Evolutionary conservation across 2,329 filamentous ascomycete species (phyloP).

Genomic region (Cladorrhinum sp.): DNA sequence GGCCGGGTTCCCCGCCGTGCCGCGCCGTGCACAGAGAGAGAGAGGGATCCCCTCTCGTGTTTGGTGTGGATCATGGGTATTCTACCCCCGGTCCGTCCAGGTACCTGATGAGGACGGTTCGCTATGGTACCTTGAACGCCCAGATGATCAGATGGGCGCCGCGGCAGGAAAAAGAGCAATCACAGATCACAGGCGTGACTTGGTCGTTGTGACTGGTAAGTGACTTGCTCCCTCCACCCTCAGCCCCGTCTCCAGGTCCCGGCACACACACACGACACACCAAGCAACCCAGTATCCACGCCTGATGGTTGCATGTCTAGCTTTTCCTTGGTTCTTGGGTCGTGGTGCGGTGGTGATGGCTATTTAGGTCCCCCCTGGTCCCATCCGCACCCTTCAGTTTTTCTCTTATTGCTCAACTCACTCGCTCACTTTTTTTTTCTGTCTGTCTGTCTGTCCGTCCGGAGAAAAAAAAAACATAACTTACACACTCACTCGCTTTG

Average conservation of each 20-base stretch:
- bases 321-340: constrained; percentile 1
- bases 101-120: background rate
- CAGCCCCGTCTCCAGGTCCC: background rate
- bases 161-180: background rate
- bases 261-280: no score
- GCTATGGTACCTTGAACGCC: background rate
- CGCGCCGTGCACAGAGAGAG: constrained; percentile 7
- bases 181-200: no score
- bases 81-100: background rate
- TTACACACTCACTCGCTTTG: constrained; percentile 6
- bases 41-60: constrained; percentile 13
- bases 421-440: background rate
- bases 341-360: background rate
- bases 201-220: background rate
- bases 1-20: constrained; percentile 12
- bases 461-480: background rate
- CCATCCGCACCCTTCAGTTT: background rate
- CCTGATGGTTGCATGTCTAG: constrained; percentile 9
- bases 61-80: background rate
- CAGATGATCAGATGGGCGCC: background rate
- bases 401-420: background rate
- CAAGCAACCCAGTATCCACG: background rate
- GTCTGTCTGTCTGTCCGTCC: constrained; percentile 1
- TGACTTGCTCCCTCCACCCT: background rate
- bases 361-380: constrained; percentile 10